Base-by-base conservation (phyloP, 1,139 yeast species). In the Citeromyces hawaiiensis region DNA sequence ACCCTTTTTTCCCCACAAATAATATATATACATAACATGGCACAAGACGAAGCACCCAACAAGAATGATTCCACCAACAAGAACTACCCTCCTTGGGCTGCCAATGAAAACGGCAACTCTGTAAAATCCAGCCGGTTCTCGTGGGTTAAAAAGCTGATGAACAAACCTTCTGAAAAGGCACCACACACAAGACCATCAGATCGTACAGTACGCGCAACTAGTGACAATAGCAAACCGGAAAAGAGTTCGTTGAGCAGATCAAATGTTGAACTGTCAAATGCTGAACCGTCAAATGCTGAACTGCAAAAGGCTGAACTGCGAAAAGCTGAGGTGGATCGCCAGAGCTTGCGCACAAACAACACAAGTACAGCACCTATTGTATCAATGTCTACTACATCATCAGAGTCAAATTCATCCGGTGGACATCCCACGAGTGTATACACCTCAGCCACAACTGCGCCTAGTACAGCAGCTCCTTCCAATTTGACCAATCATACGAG, bases 371-470 rank as follows among this genome's bases (percentile, higher is more conserved):
- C 57, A 13, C 76, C 77, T 1, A 56, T 71, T 31, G 63, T 70
- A 44, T 70, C 76, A 15, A 55, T 68, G 16, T 56, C 67, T 4
- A 66, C 74, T 1, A 53, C 55, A 2, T 70, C 67, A 5, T 35
- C 40, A 10, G 70, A 45, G 60, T 59, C 36, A 51, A 53, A 38
- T 44, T 51, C 44, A 49, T 56, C 45, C 18, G 72, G 65, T 43
- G 60, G 52, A 40, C 48, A 48, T 33, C 30, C 36, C 5, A 15
- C 16, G 3, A 35, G 36, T 11, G 52, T 53, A 23, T 63, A 61
- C 43, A 68, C 72, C 1, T 68, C 75, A 2, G 71, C 78, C 0
- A 68, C 73, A 1, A 71, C 70, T 42, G 68, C 71, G 2, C 70
- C 47, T 19, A 41, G 44, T 16, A 32, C 42, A 10, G 42, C 41